Base-by-base conservation (phyloP, 2,329 filamentous ascomycete species). In the Trichoderma aggressivum region DNA sequence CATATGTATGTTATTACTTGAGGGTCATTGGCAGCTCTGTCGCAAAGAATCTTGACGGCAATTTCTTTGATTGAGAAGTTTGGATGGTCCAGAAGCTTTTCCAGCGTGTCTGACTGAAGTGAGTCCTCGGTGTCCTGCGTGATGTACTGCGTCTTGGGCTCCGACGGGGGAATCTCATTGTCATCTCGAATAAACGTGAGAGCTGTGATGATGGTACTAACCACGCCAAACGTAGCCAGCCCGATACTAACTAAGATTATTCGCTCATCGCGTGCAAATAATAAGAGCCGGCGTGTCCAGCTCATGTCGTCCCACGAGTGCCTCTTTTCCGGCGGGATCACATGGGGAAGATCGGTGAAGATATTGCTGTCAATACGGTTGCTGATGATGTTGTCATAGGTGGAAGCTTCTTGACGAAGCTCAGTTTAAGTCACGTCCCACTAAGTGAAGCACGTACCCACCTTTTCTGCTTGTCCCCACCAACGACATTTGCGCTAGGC, bases 41-140 rank as follows among this genome's bases (percentile, higher is more conserved):
- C 86, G 76, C 84, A 86, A 5, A 89, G 81, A 28, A 88, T 89
- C 75, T 86, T 87, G 73, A 86, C 85, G 12, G 90, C 88, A 70
- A 91, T 90, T 72, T 92, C 90, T 74, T 90, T 86, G 73, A 94
- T 91, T 24, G 91, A 87, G 76, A 88, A 90, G 79, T 90, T 95
- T 72, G 91, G 91, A 78, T 92, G 92, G 65, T 87, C 84, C 14
- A 92, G 83, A 5, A 94, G 85, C 74, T 89, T 91, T 65, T 89
- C 84, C 11, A 94, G 83, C 0, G 92, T 94, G 55, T 86, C 84
- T 12, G 89, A 77, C 71, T 89, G 87, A 55, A 94, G 84, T 2
- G 91, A 87, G 77, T 94, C 91, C 77, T 94, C 91, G 2, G 91
- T 92, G 28, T 91, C 89, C 78, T 94, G 90, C 16, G 89, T 92